Evolutionary conservation across 805 yeast species (phyloP).

Genomic region (Starmerella ratchasimensis): DNA sequence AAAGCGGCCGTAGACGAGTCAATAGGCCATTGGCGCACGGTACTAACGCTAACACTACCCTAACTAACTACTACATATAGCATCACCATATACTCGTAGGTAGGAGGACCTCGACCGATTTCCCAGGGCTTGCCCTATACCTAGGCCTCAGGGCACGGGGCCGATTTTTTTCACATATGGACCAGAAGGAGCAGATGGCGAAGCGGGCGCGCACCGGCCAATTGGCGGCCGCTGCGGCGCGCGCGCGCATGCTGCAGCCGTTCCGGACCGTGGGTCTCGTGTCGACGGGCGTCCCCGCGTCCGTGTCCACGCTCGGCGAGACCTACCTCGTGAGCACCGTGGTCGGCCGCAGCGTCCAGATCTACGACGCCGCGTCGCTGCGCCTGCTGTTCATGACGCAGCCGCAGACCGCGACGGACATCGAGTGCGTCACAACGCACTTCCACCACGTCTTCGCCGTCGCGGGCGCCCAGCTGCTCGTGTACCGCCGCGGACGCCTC

Average conservation of each 20-base stretch:
- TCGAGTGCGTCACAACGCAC: constrained; percentile 63
- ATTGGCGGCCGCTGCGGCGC: neutral
- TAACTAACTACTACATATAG: no score
- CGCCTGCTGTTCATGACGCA: constrained; percentile 78
- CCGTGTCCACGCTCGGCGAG: constrained; percentile 76
- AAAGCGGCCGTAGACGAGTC: no score
- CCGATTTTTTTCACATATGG: no score
- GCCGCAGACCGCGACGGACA: constrained; percentile 54
- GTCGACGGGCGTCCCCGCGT: constrained; percentile 73
- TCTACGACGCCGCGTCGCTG: constrained; percentile 74
- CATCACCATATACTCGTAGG: no score
- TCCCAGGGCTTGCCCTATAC: no score
- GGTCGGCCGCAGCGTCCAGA: constrained; percentile 82
- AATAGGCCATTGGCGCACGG: no score
- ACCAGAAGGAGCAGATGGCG: no score
- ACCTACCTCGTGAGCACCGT: constrained; percentile 79
- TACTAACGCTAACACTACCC: no score
- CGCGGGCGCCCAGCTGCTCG: constrained; percentile 55
- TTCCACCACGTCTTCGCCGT: constrained; percentile 74
- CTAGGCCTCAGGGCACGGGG: no score
- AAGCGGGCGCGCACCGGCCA: no score
- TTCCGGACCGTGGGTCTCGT: constrained; percentile 55
- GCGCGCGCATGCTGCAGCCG: constrained; percentile 15
- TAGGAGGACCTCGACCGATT: no score
- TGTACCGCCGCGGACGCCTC: constrained; percentile 69